Evolutionary conservation across 2,329 filamentous ascomycete genomes (phyloP).

Genomic region (Malbranchea cinnamomea): DNA sequence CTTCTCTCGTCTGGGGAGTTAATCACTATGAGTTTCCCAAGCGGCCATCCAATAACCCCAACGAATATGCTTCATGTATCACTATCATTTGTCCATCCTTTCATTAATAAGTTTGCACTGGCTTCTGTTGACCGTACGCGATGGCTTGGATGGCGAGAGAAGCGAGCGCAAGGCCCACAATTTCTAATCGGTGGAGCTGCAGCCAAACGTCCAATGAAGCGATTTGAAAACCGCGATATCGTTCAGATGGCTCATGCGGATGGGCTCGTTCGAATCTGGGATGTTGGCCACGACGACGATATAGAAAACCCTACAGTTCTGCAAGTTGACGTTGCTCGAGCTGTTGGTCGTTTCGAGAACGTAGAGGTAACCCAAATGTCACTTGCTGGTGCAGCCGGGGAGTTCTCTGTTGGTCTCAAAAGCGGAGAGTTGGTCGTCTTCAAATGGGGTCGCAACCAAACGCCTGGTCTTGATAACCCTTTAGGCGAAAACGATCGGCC

Average conservation of each 20-base stretch:
- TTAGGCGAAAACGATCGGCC: slow-evolving; percentile 40
- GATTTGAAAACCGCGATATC: slow-evolving; percentile 71
- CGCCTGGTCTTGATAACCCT: slow-evolving; percentile 48
- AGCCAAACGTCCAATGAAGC: slow-evolving; percentile 51
- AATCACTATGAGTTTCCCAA: slow-evolving; percentile 81
- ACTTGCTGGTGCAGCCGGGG: slow-evolving; percentile 64
- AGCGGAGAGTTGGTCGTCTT: slow-evolving; percentile 80
- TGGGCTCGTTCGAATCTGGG: slow-evolving; percentile 83
- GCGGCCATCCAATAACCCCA: slow-evolving; percentile 75
- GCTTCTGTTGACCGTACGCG: slow-evolving; percentile 59
- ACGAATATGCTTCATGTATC: slow-evolving; percentile 87
- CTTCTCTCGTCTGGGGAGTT: slow-evolving; percentile 77
- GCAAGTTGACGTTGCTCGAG: slow-evolving; percentile 74
- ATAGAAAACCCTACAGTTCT: slow-evolving; percentile 72
- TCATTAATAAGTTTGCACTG: slow-evolving; percentile 59
- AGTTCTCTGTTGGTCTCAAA: slow-evolving; percentile 67
- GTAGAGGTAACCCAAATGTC: slow-evolving; percentile 67
- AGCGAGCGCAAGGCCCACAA: slow-evolving; percentile 59
- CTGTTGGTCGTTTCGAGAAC: slow-evolving; percentile 62
- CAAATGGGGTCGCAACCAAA: slow-evolving; percentile 70
- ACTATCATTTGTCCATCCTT: slow-evolving; percentile 78
- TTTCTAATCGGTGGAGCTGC: slow-evolving; percentile 69
- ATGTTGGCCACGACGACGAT: slow-evolving; percentile 79
- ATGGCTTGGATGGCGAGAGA: slow-evolving; percentile 88
- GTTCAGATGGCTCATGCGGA: slow-evolving; percentile 81